Base-by-base conservation (phyloP, 768 basidiomycete genomes). In the Rhizopogon vesiculosus region DNA sequence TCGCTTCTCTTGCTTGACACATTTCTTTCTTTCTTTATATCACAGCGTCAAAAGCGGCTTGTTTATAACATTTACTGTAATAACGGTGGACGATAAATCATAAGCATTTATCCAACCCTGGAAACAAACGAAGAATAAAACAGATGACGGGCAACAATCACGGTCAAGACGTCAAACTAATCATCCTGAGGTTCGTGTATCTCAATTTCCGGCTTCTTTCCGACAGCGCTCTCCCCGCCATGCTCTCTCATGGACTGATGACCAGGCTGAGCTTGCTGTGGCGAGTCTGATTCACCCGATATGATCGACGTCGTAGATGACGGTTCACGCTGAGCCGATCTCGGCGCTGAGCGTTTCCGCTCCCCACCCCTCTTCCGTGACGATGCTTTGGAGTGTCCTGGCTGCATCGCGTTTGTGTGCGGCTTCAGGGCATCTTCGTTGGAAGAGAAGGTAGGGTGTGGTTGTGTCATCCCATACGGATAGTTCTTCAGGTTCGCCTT, bases 151-250 rank as follows among this genome's bases (percentile, higher is more conserved):
- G 25, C 25, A 25, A 25, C 25, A 4, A 25, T 25, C 25, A 25
- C 25, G n/a, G 8, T 45, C 29, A 45, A 16, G 16, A 28, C 5
- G 12, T 33, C 29, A 12, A 5, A 18, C 15, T 49, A 35, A 13
- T 49, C 33, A 15, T 49, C 46, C 46, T 33, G 13, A 33, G 31
- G 46, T 48, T 35, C 33, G 46, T 35, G 18, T 13, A 49, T 49
- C 33, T 22, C 46, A 59, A 22, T 44, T 57, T 70, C 49, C 49
- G 64, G 22, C 67, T 65, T 52, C 67, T 56, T 33, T 69, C 67
- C 55, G 65, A 35, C 19, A 70, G 43, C 15, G 69, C 69, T 41
- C 54, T 63, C 45, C 55, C 61, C 45, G 64, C 67, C 5, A 60
- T 57, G 10, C 56, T 41, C 7, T 70, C 55, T 61, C 16, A 42